Evolutionary conservation across 169 alveolate species (phyloP), one percentile per base, ranked within the genome.

Genomic region (Plasmodium vivax): DNA sequence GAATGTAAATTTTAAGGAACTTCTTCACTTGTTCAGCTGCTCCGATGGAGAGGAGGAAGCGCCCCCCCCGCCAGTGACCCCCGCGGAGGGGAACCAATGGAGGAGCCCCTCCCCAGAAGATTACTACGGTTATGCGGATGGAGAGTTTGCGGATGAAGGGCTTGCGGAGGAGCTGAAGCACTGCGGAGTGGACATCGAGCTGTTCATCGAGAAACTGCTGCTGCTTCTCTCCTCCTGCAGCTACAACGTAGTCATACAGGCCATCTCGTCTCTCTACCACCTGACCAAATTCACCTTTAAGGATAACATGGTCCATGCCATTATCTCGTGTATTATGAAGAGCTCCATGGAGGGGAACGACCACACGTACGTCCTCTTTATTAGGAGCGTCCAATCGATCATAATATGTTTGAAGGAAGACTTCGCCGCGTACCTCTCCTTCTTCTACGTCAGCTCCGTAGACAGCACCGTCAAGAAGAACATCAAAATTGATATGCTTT

Each of bases 301-400:
- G 81, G 82, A 87, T 0, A 38, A 74, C 9, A 87, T 87, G 2
- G 23, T 87, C 2, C 54, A 87, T 4, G 85, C 93, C 5, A 87
- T 87, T 23, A 27, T 87, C 12, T 19, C 68, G n/a, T 51, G 80
- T 6, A 75, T 87, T 16, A 34, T 87, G 41, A 87, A 23, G 36
- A 51, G 93, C 14, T 54, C 62, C n/a, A 41, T 45, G 2, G 93
- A 87, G 45, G 81, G 81, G 43, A 77, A 87, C 38, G 93, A 87
- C 2, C 87, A 71, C 38, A 45, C 32, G 30, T 87, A 87, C 56
- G 93, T 51, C 38, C 58, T 87, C 16, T 87, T 87, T 77, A 23
- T 87, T 2, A 87, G 36, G 77, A 87, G 93, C 32, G 88, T 87
- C 0, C 80, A 87, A 38, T 32, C 85, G 2, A 75, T 87, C n/a